Percentiles rank a stretch among this genome's conserved stretches.
Conservation (phyloP, 2,329 filamentous ascomycete genomes). For the Aureobasidium sp. region DNA sequence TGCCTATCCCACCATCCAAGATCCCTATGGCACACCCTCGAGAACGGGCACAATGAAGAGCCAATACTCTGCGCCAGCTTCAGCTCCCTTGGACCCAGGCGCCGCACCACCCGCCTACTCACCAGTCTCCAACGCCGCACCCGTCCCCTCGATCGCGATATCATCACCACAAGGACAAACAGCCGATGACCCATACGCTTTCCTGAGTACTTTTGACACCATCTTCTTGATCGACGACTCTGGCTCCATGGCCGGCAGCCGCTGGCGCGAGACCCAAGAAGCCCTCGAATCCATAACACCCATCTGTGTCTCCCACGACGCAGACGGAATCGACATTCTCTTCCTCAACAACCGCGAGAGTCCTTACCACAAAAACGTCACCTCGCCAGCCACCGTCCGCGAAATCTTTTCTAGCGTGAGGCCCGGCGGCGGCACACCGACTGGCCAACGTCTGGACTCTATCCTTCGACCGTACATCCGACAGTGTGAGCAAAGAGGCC, state of each 20-base stretch:
- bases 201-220: conserved; percentile 76
- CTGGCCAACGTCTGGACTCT: conserved; percentile 60
- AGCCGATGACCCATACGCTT: conserved; percentile 64
- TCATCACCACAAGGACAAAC: conserved; percentile 19
- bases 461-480: conserved; percentile 69
- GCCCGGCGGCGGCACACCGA: conserved; percentile 65
- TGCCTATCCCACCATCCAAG: background rate
- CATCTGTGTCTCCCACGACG: conserved; percentile 72
- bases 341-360: conserved; percentile 70
- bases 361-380: conserved; percentile 60
- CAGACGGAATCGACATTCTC: conserved; percentile 82
- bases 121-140: conserved; percentile 36
- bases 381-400: conserved; percentile 49
- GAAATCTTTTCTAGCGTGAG: conserved; percentile 62
- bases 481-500: conserved; percentile 37
- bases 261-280: conserved; percentile 66
- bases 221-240: conserved; percentile 88
- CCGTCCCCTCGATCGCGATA: conserved; percentile 23
- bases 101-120: conserved; percentile 33
- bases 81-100: background rate
- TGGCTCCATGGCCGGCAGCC: conserved; percentile 71
- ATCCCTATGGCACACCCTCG: conserved; percentile 4
- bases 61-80: background rate
- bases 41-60: background rate
- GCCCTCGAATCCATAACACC: conserved; percentile 70